These are phyloP conservation scores for Picocystis salinarum DNA, from an alignment of 139 green algal genomes.

Conservation along the genomic window DNA sequence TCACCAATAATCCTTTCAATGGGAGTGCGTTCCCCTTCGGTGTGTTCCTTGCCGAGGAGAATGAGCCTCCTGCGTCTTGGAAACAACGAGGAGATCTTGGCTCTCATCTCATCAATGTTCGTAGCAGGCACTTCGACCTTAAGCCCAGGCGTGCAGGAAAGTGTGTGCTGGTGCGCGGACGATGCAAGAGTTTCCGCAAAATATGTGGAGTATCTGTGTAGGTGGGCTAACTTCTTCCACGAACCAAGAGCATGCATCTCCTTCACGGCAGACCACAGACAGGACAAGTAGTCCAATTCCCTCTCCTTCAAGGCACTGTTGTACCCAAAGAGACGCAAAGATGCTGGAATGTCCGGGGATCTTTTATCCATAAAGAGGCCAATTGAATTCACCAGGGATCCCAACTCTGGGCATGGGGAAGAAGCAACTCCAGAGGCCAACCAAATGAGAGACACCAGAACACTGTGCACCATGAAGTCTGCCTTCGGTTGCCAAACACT, in stretches of 20 bases:
- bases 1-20: constrained; percentile 58
- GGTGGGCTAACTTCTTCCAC: constrained; percentile 3
- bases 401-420: constrained; percentile 15
- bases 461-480: constrained; percentile 41
- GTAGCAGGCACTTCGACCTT: constrained; percentile 16
- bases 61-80: constrained; percentile 42
- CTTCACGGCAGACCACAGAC: neutral
- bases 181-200: neutral
- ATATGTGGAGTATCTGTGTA: neutral
- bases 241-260: no score
- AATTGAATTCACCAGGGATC: constrained; percentile 12
- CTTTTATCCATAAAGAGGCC: constrained; percentile 35
- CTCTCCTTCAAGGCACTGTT: no score
- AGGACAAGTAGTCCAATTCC: neutral
- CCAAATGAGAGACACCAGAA: constrained; percentile 46
- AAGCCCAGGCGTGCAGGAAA: constrained; percentile 13
- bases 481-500: constrained; percentile 54
- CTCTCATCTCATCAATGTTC: constrained; percentile 12
- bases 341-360: constrained; percentile 10
- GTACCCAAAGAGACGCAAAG: constrained; percentile 7
- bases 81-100: constrained; percentile 20
- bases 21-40: constrained; percentile 16
- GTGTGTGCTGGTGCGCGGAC: constrained; percentile 15
- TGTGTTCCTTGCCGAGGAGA: constrained; percentile 42
- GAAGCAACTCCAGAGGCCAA: constrained; percentile 30